Evolutionary conservation across 2,329 filamentous ascomycete genomes (phyloP).

Genomic region (Chaetomium globosum): DNA sequence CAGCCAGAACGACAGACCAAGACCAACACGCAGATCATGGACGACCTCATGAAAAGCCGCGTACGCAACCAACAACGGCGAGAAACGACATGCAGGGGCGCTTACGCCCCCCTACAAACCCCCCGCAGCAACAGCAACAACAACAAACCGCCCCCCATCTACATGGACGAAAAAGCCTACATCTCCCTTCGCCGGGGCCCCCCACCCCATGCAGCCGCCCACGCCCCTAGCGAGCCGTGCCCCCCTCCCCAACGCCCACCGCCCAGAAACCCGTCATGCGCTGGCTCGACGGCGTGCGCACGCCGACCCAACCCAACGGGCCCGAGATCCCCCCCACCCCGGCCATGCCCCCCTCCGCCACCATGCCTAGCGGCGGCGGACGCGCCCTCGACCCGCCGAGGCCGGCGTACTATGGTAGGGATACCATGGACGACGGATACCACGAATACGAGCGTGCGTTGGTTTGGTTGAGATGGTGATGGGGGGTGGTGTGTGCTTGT

Average conservation of each 20-base stretch:
- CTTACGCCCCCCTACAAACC: background rate
- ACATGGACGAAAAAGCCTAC: constrained; percentile 33
- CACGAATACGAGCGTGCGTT: constrained; percentile 24
- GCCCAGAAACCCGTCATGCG: constrained; percentile 26
- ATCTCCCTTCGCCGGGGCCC: constrained; percentile 30
- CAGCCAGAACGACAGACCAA: constrained; percentile 22
- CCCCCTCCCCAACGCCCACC: constrained; percentile 10
- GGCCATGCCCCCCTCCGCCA: constrained; percentile 10
- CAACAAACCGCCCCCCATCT: background rate
- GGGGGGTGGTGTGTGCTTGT: background rate
- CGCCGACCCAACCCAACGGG: constrained; percentile 29
- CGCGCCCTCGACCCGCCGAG: constrained; percentile 18
- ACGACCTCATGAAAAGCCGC: constrained; percentile 34
- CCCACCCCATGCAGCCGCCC: too few relatives aligned
- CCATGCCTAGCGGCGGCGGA: background rate
- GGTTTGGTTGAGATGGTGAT: constrained; percentile 23
- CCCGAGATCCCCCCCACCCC: constrained; percentile 27
- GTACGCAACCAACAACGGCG: constrained; percentile 28
- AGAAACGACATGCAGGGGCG: constrained; percentile 27
- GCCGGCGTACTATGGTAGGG: constrained; percentile 24
- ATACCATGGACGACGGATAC: constrained; percentile 33
- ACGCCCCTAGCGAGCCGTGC: too few relatives aligned
- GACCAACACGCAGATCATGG: constrained; percentile 36
- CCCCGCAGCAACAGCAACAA: background rate
- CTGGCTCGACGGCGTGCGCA: constrained; percentile 32